Base-by-base conservation (phyloP, 352 stramenopile species). In the Phytophthora pinifolia region DNA sequence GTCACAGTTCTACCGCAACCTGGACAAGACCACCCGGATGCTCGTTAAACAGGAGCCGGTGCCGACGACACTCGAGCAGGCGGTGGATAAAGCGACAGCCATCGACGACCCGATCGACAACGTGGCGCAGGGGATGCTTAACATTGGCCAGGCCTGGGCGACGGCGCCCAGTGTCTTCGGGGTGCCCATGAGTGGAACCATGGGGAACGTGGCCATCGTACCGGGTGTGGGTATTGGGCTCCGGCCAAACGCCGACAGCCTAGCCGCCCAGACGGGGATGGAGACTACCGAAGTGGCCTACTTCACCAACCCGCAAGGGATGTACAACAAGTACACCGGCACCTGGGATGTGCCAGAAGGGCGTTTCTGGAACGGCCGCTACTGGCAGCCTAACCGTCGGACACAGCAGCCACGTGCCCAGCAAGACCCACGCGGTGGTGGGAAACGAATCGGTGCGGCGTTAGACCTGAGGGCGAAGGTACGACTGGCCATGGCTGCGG, bases 71-170 rank as follows among this genome's bases (percentile, higher is more conserved):
- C 18, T 56, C 2, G 30, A 56, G 10, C 17, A 56, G 27, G 48
- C 48, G 6, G 48, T 56, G 2, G 48, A 48, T 22, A 56, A 42
- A 18, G 37, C 48, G 6, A 48, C 20, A 7, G 17, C 15, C 2
- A 48, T 56, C 9, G 37, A 48, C 14, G 48, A 56, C 17, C 29
- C 27, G 2, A 38, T 41, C 10, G 29, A 56, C 13, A 56, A 48
- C n/a, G 48, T 48, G 5, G 17, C 37, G 1, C 38, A 22, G 5
- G 29, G 48, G 4, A 48, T 48, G 29, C 5, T 22, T 3, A 43
- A 43, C 18, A 56, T 48, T 22, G 48, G 48, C 2, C 48, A 48
- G 13, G 1, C 48, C 0, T 47, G 48, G 48, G 17, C 48, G 2
- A 38, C 38, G 6, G 31, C 37, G 2, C 17, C 34, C 3, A 44